Conservation (phyloP, 1,284 basidiomycete genomes). For the Ceratobasidium sp. region DNA sequence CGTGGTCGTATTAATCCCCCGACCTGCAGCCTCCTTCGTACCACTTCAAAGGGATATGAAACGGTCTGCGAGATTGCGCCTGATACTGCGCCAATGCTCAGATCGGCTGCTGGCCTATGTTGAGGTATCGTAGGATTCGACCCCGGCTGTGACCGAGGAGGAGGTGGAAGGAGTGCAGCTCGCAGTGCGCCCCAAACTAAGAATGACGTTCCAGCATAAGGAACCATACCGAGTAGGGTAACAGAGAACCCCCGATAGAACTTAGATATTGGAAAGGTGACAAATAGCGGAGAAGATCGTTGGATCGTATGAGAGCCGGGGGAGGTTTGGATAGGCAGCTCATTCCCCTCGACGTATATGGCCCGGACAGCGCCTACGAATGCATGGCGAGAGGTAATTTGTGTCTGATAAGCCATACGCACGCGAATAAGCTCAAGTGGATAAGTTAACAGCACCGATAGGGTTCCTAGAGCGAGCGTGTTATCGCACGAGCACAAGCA, state of each 20-base stretch:
- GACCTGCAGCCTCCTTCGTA: constrained; percentile 95
- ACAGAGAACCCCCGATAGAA: constrained; percentile 97
- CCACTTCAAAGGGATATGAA: constrained; percentile 96
- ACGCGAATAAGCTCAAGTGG: constrained; percentile 96
- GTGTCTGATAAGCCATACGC: constrained; percentile 91
- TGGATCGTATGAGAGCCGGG: constrained; percentile 48
- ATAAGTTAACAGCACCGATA: constrained; percentile 92
- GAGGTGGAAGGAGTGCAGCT: constrained; percentile 65
- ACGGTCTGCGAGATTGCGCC: constrained; percentile 90
- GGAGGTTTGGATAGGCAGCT: constrained; percentile 45
- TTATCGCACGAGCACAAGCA: neutral
- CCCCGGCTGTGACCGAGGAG: constrained; percentile 54
- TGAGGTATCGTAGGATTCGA: constrained; percentile 64
- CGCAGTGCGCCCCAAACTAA: constrained; percentile 90
- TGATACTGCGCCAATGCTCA: constrained; percentile 89
- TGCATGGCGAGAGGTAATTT: constrained; percentile 61
- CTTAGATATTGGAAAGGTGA: constrained; percentile 76
- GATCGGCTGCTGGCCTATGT: constrained; percentile 59
- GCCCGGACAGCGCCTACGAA: constrained; percentile 69
- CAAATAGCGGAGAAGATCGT: constrained; percentile 51
- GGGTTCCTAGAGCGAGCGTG: constrained; percentile 67
- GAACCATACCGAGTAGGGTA: constrained; percentile 92
- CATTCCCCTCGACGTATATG: constrained; percentile 76
- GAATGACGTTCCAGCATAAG: constrained; percentile 97
- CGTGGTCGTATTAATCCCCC: constrained; percentile 83